Base-by-base conservation (phyloP, 331 rosid species). In the Arachis monticola region DNA sequence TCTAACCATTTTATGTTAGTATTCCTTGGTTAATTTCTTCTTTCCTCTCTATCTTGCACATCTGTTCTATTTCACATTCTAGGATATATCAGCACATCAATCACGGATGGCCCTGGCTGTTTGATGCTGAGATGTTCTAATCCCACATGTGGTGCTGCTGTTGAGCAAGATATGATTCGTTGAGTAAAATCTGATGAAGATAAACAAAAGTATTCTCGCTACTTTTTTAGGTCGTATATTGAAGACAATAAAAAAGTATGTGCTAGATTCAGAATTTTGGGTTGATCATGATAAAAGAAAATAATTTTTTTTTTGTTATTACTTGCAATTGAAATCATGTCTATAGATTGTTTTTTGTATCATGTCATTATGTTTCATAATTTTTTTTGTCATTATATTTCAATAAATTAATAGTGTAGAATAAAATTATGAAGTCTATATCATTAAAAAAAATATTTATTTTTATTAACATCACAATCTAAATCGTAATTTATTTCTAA, bases 101-200 rank as follows among this genome's bases (percentile, higher is more conserved):
- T 93, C 77, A 93, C 82, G 71, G 98, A 88, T 81, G 98, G 98
- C 77, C 98, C 97, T 56, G 98, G 98, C 74, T 91, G 97, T 88
- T 85, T 93, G 81, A 85, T 84, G 88, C 84, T 93, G 86, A 85
- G 93, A 79, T 93, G 98, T 72, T 97, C 98, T 60, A 97, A 93
- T 77, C 98, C 98, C 69, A 77, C 90, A 65, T 93, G 98, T 78
- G 87, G 76, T 69, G 92, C 96, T 61, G 90, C 90, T 78, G 87
- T 93, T 81, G 89, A 83, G 80, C 96, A 93, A 84, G 89, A 93
- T 83, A 93, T 91, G 92, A 85, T 93, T 69, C 69, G 72, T 78
- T 52, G 13, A 46, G 69, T 93, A 79, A 83, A 89, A 58, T 78
- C 90, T 38, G 42, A 62, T 32, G 98, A 89, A 65, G 96, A 91